Evolutionary conservation across 148 eudicot species (phyloP), one percentile per base, ranked within the genome.

Genomic region (Polygonum aviculare): DNA sequence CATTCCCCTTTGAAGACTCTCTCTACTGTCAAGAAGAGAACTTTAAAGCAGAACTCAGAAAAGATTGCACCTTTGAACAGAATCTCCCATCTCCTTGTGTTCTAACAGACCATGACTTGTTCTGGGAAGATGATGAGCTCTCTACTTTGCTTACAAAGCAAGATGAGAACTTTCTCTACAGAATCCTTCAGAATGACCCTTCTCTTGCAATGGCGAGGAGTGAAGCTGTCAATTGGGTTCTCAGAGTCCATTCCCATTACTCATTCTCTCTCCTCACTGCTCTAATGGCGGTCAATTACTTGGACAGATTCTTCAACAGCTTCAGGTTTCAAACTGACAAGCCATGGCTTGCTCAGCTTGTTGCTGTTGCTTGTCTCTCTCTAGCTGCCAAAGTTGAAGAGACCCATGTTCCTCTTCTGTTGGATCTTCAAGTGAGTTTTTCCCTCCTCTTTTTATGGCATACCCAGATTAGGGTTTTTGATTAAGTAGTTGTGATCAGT

Each of bases 341-440:
- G 77, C 87, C 85, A 74, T 89, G 93, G 93, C 83, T 84, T 84
- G 76, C 81, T 47, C 90, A 89, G 50, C 81, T 87, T 48, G 81
- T 83, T 79, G 80, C 89, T 63, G 93, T 89, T 31, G 80, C 90
- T 73, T 89, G 89, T 74, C 79, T 87, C 26, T 89, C 93, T 60
- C 75, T 89, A 47, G 93, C 93, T 81, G 90, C 93, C 16, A 89
- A 89, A 77, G 86, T 89, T 72, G 93, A 89, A 75, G 93, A 89
- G 77, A 87, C 84, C 71, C 80, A 82, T 40, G 93, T 86, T 2
- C 87, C 89, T n/a, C 87, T 86, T 10, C 85, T 85, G 12, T 21
- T 87, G 49, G 90, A 90, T 83, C 82, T 90, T 69, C 90, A 88
- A 81, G 90, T 90, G 82, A 72, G 92, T 77, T n/a, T 19, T n/a